Evolutionary conservation across 495 filamentous ascomycete genomes (phyloP), one percentile per base, ranked within the genome.

Genomic region (Hyaloscypha finlandica): DNA sequence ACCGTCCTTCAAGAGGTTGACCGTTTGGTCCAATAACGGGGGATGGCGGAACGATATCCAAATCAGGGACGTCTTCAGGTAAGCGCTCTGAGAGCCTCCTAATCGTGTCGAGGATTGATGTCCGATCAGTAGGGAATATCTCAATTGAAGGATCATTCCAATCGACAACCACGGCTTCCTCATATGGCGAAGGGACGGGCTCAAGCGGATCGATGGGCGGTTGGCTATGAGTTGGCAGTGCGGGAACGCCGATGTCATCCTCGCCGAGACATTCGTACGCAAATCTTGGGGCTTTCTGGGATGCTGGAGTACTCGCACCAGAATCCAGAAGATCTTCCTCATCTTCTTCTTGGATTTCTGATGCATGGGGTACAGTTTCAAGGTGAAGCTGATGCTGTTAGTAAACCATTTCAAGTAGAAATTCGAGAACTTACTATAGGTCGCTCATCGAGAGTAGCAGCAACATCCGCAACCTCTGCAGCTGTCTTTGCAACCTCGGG

Each of bases 131-230:
- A 1, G 84, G 84, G 72, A 87, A 85, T 8, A 63, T 73, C 65
- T 84, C 83, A 33, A 86, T 56, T 0, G 75, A 76, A n/a, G 82
- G 84, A 69, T 87, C 80, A 56, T 84, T 77, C 31, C 79, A 66
- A 65, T 85, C 81, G 29, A 66, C 19, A 9, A 20, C 62, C 9
- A 20, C 9, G 8, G 22, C 16, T 20, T 37, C 32, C 2, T 37
- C 32, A 29, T 56, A 56, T 11, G 22, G 53, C 19, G 53, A 56
- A 11, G 2, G 53, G 22, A 42, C 16, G 22, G n/a, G 9, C 11
- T 59, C 32, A 25, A 29, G 20, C 6, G 53, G 55, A 20, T 39
- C 31, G 14, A 51, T 6, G 30, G 52, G 37, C 11, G 39, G 29
- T 8, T 63, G 30, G 25, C 72, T 71, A 29, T 4, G 53, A 9